phyloP scores from a whole-genome alignment of 176 grass and related monocot species.

The Lolium multiflorum region DNA sequence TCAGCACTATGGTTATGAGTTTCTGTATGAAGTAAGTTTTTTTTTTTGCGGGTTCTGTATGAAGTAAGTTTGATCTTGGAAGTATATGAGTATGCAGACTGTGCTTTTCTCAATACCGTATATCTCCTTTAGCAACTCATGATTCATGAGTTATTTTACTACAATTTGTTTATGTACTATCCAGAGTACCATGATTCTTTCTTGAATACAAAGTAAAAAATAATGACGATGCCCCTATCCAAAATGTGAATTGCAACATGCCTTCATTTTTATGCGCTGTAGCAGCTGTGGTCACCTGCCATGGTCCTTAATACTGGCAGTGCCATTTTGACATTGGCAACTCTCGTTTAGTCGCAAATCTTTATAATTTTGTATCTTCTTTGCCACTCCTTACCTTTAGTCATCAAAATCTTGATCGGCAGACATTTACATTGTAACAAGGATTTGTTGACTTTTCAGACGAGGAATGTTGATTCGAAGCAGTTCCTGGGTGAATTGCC shows the following conservation, averaged over 20 bases:
- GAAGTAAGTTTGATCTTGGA: slow-evolving; percentile 73
- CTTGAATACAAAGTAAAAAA: not conserved
- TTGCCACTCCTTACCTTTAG: not conserved
- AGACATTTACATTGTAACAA: slow-evolving; percentile 23
- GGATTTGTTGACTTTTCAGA: slow-evolving; percentile 47
- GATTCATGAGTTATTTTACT: not conserved
- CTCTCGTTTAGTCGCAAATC: not conserved
- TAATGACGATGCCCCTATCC: no score
- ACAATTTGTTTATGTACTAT: not conserved
- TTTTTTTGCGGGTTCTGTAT: no score
- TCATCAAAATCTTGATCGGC: not conserved
- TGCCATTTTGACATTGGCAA: not conserved
- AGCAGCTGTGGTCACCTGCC: not conserved
- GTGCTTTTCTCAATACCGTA: not conserved
- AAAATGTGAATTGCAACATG: not conserved
- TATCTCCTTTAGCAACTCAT: no score
- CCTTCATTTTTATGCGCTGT: not conserved
- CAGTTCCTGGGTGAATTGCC: slow-evolving; percentile 91
- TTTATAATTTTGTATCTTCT: not conserved
- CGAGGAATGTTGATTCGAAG: slow-evolving; percentile 85
- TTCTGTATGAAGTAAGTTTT: slow-evolving; percentile 92
- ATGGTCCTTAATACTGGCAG: slow-evolving; percentile 3
- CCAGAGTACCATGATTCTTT: not conserved
- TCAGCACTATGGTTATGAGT: slow-evolving; percentile 98
- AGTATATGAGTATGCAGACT: slow-evolving; percentile 22